These are phyloP conservation scores for Eutrema salsugineum DNA, from an alignment of 441 rosid species.

Conservation along the genomic window DNA sequence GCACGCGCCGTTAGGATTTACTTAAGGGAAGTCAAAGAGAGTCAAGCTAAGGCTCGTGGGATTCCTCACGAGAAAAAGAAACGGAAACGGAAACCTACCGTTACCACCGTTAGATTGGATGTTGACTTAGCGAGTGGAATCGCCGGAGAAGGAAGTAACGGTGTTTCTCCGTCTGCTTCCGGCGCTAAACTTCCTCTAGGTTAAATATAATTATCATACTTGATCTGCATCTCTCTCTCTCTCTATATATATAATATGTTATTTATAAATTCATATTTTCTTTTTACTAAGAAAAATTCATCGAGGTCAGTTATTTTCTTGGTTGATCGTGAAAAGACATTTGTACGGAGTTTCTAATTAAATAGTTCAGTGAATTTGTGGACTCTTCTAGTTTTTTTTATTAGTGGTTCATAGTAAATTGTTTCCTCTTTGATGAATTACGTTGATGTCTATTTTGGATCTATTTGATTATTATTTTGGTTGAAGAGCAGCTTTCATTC, in stretches of 20 bases:
- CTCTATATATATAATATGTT: background rate
- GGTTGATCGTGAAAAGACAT: background rate
- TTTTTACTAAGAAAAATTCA: background rate
- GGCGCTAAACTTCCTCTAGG: background rate
- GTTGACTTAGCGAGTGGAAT: background rate
- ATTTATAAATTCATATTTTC: background rate
- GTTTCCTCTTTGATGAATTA: too few relatives aligned
- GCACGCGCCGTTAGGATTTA: slow-evolving; percentile 85
- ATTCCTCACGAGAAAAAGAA: slow-evolving; percentile 89
- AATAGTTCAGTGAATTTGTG: background rate
- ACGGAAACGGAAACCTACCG: slow-evolving; percentile 47
- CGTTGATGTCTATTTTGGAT: slow-evolving; percentile 14
- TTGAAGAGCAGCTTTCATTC: slow-evolving; percentile 25
- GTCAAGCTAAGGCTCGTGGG: slow-evolving; percentile 91
- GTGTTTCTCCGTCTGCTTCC: background rate
- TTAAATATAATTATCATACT: background rate
- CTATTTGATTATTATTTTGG: slow-evolving; percentile 9
- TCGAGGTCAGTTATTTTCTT: background rate
- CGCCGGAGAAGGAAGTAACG: slow-evolving; percentile 5
- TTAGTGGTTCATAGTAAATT: background rate
- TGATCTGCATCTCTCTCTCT: background rate
- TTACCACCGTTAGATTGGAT: slow-evolving; percentile 14
- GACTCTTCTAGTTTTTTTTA: background rate
- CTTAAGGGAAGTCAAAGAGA: slow-evolving; percentile 78
- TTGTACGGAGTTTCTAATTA: background rate